A percentile compares a stretch with the other conserved stretches of the same genome.
These are phyloP conservation scores for Aspergillus ochraceoroseus DNA, from an alignment of 2,329 filamentous ascomycete species.

Conservation along the genomic window DNA sequence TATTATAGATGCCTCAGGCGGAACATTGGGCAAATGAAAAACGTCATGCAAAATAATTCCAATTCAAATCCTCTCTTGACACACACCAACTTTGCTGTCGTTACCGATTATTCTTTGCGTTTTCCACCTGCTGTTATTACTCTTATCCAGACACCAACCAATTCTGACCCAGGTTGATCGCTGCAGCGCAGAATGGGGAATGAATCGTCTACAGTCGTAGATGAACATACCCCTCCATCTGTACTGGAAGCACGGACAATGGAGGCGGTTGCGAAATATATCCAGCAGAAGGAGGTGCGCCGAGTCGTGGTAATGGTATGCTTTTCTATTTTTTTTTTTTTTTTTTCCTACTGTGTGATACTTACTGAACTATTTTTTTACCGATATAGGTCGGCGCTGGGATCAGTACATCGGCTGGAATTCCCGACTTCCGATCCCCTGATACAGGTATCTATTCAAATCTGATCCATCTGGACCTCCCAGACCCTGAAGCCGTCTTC, in stretches of 20 bases:
- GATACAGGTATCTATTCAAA: slow-evolving; percentile 93
- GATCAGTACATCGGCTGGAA: slow-evolving; percentile 55
- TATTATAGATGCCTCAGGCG: too few species aligned
- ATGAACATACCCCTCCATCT: slow-evolving; percentile 59
- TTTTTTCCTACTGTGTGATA: slow-evolving; percentile 10
- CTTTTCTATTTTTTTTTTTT: neutral
- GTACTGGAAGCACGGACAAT: slow-evolving; percentile 66
- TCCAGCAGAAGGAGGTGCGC: slow-evolving; percentile 62
- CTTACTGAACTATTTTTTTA: neutral
- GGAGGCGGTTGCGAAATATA: slow-evolving; percentile 71
- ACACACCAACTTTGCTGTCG: too few species aligned
- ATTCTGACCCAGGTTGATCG: slow-evolving; percentile 17
- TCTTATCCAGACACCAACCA: slow-evolving; percentile 21
- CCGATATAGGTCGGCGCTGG: slow-evolving; percentile 69
- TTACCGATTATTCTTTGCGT: neutral
- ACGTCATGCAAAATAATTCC: too few species aligned
- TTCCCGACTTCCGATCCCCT: slow-evolving; percentile 92
- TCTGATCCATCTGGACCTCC: slow-evolving; percentile 76
- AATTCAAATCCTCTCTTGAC: too few species aligned
- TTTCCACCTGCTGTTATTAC: neutral
- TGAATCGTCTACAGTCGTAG: slow-evolving; percentile 65
- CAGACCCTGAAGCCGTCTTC: slow-evolving; percentile 88
- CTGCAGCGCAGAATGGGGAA: slow-evolving; percentile 65
- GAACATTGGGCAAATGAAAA: too few species aligned
- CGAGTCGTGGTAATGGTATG: slow-evolving; percentile 74